Evolutionary conservation across 495 filamentous ascomycete genomes (phyloP).

Genomic region (Podospora pseudocomata): DNA sequence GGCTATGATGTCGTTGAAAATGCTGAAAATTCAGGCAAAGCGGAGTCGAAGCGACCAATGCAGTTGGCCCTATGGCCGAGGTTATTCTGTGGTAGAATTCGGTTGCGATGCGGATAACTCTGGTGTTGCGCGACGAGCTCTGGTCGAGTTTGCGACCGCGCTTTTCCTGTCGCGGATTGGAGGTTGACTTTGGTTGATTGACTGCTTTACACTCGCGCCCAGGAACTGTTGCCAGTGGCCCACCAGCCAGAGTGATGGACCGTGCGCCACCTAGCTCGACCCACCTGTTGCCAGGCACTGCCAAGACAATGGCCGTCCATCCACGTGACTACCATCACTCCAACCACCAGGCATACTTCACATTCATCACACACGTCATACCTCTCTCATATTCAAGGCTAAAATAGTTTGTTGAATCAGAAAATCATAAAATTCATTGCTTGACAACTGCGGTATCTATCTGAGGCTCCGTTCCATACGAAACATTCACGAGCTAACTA

Average conservation of each 20-base stretch:
- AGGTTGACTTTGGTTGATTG: conserved; percentile 1
- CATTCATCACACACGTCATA: background rate
- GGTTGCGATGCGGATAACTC: background rate
- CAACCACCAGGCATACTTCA: background rate
- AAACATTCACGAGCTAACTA: conserved; percentile 10
- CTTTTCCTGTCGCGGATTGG: conserved; percentile 24
- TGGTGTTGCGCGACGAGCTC: conserved; percentile 20
- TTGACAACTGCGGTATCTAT: conserved; percentile 9
- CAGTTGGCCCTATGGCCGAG: background rate
- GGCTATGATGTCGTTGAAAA: background rate
- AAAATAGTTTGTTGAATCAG: background rate
- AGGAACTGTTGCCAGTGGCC: background rate
- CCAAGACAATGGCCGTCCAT: background rate
- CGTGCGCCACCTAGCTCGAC: background rate
- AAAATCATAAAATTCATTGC: conserved; percentile 12
- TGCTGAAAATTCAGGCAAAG: background rate
- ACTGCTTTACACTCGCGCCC: background rate
- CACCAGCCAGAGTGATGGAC: background rate
- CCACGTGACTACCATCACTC: background rate
- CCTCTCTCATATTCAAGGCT: background rate
- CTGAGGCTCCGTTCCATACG: conserved; percentile 5
- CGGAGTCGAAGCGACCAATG: conserved; percentile 8
- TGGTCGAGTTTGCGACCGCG: conserved; percentile 24
- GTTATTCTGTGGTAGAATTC: background rate
- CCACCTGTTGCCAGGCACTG: background rate